Evolutionary conservation across 805 yeast species (phyloP), one percentile per base, ranked within the genome.

Genomic region (Ogataea henricii): DNA sequence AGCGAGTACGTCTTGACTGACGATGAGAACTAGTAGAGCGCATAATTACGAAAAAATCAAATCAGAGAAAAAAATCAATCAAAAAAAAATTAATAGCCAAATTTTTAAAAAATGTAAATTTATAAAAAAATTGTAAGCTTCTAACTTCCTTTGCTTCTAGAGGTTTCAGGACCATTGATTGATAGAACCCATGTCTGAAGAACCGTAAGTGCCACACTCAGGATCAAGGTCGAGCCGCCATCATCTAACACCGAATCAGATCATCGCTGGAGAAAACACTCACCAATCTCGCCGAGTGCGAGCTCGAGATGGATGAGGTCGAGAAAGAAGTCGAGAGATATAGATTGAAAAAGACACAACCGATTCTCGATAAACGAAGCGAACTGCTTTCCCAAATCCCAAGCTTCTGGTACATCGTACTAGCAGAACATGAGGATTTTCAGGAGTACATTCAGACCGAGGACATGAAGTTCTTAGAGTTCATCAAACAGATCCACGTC

Each of bases 331-430:
- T 82, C 20, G 85, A 84, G 56, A 64, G 76, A 37, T 77, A 68
- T 51, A 72, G 87, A 43, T 64, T 84, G 32, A 65, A 67, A 40
- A 67, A 76, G 25, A 76, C 89, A 6, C 77, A 76, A 53, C 78
- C 82, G 16, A 71, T 87, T 6, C 89, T 81, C 60, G 70, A 62
- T 5, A 66, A 76, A 48, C 73, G 97, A 56, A 73, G 87, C 20
- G 70, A 58, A 6, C 67, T 77, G n/a, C 71, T 83, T 13, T 47
- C 57, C 4, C 63, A 72, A 3, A 78, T 90, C 36, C 89, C 91
- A 1, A 79, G 79, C 53, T 90, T 92, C 65, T 92, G 98, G 98
- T 85, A 87, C 58, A 78, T 85, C 45, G 96, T 87, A 0, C 67
- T 92, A 9, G 89, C 91, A 2, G 89, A 87, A 60, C 86, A 86